Conservation (phyloP, 2,329 filamentous ascomycete genomes). For the Albifimbria verrucaria region DNA sequence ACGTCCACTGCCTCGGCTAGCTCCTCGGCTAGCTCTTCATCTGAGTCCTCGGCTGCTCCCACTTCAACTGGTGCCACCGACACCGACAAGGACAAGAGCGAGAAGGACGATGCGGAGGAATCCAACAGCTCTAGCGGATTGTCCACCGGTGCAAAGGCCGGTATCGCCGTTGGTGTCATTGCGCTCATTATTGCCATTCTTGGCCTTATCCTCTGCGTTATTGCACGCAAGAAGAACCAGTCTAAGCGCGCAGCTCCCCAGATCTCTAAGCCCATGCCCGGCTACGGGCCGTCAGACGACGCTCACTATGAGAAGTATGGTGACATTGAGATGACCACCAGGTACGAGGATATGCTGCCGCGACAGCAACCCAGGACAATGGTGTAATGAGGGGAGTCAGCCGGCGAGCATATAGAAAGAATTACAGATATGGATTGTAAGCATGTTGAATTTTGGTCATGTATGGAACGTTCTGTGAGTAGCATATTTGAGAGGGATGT, state of each 20-base stretch:
- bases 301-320: slow-evolving; percentile 34
- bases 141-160: slow-evolving; percentile 39
- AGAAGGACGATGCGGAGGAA: slow-evolving; percentile 6
- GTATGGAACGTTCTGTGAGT: no score
- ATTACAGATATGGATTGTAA: no score
- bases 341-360: slow-evolving; percentile 58
- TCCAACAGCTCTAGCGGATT: slow-evolving; percentile 15
- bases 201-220: slow-evolving; percentile 35
- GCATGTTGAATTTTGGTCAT: no score
- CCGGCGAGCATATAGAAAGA: no score
- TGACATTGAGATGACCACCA: slow-evolving; percentile 49
- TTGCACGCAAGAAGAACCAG: slow-evolving; percentile 27
- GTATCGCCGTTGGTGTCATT: slow-evolving; percentile 45
- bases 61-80: slow-evolving; percentile 11
- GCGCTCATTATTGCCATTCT: slow-evolving; percentile 37
- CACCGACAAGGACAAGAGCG: slow-evolving; percentile 5
- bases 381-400: slow-evolving; percentile 23
- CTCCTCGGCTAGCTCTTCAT: slow-evolving; percentile 7
- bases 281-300: slow-evolving; percentile 32
- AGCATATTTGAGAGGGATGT: no score
- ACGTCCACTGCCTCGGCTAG: not conserved
- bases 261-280: slow-evolving; percentile 49
- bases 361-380: slow-evolving; percentile 45
- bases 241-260: slow-evolving; percentile 29
- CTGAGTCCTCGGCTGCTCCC: slow-evolving; percentile 11